Base-by-base conservation (phyloP, 441 rosid species). In the Metrosideros polymorpha region DNA sequence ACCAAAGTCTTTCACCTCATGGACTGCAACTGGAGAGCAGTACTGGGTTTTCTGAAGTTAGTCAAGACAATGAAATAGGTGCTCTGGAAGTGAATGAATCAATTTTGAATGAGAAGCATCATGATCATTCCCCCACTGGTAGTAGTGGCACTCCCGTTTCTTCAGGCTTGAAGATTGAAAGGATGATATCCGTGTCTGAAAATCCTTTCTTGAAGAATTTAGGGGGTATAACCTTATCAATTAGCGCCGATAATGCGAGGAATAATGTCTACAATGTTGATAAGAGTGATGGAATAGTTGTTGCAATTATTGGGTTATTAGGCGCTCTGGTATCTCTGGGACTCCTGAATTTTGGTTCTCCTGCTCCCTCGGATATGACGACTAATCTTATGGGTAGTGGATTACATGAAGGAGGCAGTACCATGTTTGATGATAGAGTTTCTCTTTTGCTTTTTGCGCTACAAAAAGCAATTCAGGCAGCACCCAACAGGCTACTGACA, bases 341-440 rank as follows among this genome's bases (percentile, higher is more conserved):
- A 85, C 96, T 94, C 89, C 89, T 98, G 91, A 98, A 92, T 88
- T 89, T 94, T 89, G 95, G 92, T 85, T 91, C 93, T 84, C 89
- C 83, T 85, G 89, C 89, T 89, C 90, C 93, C 77, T 92, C 92
- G 32, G 99, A 96, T 89, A 87, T 91, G 85, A 84, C 95, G 85
- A 91, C 92, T 93, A 92, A 89, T 92, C 88, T 95, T 86, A 86
- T 94, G 85, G 95, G 94, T 90, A 90, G 92, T 89, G 97, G 93
- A 83, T 90, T 95, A 45, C 93, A 93, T 84, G 98, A 96, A 84
- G 95, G 94, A 89, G 94, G 95, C 42, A 93, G 97, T 85, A 91
- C 97, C 79, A 97, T 97, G 99, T 96, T 96, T 93, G 97, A 97
- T 82, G 99, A 98, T 90, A 98, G 94, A 92, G 98, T 98, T 84